These are phyloP conservation scores for Oryza rufipogon DNA, from an alignment of 176 grass and related monocot genomes.

Conservation along the genomic window DNA sequence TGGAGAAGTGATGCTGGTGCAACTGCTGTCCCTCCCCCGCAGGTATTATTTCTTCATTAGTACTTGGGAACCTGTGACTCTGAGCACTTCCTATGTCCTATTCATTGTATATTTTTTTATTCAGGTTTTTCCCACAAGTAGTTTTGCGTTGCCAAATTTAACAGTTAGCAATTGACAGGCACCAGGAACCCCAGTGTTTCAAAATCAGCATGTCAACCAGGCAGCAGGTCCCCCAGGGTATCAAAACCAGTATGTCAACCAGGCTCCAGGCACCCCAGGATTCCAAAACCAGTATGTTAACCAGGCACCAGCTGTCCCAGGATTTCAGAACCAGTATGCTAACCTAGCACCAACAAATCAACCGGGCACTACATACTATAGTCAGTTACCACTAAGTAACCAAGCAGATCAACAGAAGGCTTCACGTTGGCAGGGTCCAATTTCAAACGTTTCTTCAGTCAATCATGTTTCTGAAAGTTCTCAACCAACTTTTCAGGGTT, in stretches of 20 bases:
- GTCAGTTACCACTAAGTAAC: conserved; percentile 48
- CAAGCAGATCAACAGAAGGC: conserved; percentile 60
- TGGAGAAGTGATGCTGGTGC: conserved; percentile 60
- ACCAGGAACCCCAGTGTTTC: neutral
- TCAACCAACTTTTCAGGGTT: conserved; percentile 42
- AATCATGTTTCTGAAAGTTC: conserved; percentile 49
- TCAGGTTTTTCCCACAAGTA: conserved; percentile 2
- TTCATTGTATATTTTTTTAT: conserved; percentile 14
- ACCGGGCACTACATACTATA: conserved; percentile 43
- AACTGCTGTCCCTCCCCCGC: conserved; percentile 41
- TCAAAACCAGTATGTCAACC: conserved; percentile 28
- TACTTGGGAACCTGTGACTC: neutral
- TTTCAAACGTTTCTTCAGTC: conserved; percentile 53
- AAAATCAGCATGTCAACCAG: conserved; percentile 27
- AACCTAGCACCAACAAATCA: conserved; percentile 48
- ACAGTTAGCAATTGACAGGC: conserved; percentile 37
- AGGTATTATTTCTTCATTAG: conserved; percentile 55
- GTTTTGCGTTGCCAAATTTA: conserved; percentile 25
- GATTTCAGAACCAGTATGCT: conserved; percentile 34
- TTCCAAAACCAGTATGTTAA: conserved; percentile 45
- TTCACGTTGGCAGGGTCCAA: conserved; percentile 56
- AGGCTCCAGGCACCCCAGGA: neutral
- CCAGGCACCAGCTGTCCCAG: conserved; percentile 1
- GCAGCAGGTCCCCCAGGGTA: conserved; percentile 31
- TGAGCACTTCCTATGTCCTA: neutral